These are phyloP conservation scores for Alternaria rosae DNA, from an alignment of 2,329 filamentous ascomycete species.

Conservation along the genomic window DNA sequence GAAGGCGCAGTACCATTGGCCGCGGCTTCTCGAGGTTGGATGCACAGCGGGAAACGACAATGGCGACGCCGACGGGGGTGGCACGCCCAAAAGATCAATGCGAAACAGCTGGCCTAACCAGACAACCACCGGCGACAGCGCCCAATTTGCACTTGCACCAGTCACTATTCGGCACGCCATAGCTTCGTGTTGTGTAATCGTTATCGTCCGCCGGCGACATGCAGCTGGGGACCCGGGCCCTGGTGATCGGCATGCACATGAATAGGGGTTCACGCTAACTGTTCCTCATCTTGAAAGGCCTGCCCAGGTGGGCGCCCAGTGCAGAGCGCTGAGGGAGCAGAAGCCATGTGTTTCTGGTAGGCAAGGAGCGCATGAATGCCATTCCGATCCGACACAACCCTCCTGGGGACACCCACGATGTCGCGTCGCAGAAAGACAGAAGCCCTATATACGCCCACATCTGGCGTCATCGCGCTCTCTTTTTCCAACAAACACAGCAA, in stretches of 20 bases:
- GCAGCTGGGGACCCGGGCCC: constrained; percentile 1
- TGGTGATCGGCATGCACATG: constrained; percentile 1
- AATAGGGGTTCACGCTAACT: constrained; percentile 14
- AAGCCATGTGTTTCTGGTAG: constrained; percentile 7
- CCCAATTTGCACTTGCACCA: constrained; percentile 4
- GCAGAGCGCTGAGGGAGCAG: constrained; percentile 15
- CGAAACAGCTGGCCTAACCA: constrained; percentile 9
- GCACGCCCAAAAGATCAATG: constrained; percentile 7
- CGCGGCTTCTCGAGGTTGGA: constrained; percentile 2
- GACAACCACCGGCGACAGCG: constrained; percentile 1
- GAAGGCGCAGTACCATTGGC: constrained; percentile 2
- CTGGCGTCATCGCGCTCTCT: neutral
- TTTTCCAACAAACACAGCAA: neutral
- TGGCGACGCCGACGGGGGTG: constrained; percentile 3
- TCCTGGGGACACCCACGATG: constrained; percentile 22
- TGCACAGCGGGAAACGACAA: constrained; percentile 8
- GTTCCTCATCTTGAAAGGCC: constrained; percentile 19
- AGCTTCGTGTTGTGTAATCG: neutral
- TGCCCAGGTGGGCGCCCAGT: constrained; percentile 10
- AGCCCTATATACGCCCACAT: neutral
- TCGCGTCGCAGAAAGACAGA: constrained; percentile 14
- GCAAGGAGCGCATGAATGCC: constrained; percentile 21
- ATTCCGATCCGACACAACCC: constrained; percentile 11
- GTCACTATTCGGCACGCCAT: neutral
- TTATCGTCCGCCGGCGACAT: constrained; percentile 1